These are phyloP conservation scores for Fusarium zealandicum DNA, from an alignment of 2,329 filamentous ascomycete species.

Conservation along the genomic window DNA sequence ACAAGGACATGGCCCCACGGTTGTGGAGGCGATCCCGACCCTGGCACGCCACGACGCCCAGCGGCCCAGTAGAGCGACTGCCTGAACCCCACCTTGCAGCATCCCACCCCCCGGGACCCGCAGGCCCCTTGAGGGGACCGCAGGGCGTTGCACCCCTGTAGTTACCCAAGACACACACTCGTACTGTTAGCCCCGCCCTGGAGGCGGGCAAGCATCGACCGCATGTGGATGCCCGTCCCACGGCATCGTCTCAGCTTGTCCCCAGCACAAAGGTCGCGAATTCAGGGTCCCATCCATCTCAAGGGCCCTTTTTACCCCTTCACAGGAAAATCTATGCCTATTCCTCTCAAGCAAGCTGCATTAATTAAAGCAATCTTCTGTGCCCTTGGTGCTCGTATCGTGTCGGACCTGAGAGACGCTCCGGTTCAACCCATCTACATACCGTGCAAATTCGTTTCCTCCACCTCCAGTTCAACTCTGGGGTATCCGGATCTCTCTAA, in stretches of 20 bases:
- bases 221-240: slow-evolving; percentile 8
- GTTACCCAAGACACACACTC: no score
- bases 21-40: slow-evolving; percentile 36
- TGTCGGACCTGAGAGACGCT: background rate
- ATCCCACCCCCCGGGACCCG: slow-evolving; percentile 6
- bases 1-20: slow-evolving; percentile 28
- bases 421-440: slow-evolving; percentile 4
- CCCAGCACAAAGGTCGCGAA: slow-evolving; percentile 34
- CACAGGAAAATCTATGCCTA: slow-evolving; percentile 31
- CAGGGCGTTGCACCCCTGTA: slow-evolving; percentile 21
- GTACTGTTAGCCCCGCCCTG: slow-evolving; percentile 29
- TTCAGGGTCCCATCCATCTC: slow-evolving; percentile 35
- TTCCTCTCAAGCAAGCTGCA: slow-evolving; percentile 24
- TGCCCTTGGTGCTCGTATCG: slow-evolving; percentile 1
- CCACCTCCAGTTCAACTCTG: slow-evolving; percentile 10
- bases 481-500: slow-evolving; percentile 1
- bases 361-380: slow-evolving; percentile 8
- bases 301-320: slow-evolving; percentile 16
- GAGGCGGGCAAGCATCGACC: slow-evolving; percentile 2
- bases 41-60: slow-evolving; percentile 14
- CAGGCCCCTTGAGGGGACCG: slow-evolving; percentile 6
- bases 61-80: slow-evolving; percentile 2
- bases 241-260: slow-evolving; percentile 16
- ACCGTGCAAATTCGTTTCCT: slow-evolving; percentile 1
- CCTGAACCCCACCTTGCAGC: background rate